These are phyloP conservation scores for Saraca asoca DNA, from an alignment of 331 rosid genomes.

Conservation along the genomic window DNA sequence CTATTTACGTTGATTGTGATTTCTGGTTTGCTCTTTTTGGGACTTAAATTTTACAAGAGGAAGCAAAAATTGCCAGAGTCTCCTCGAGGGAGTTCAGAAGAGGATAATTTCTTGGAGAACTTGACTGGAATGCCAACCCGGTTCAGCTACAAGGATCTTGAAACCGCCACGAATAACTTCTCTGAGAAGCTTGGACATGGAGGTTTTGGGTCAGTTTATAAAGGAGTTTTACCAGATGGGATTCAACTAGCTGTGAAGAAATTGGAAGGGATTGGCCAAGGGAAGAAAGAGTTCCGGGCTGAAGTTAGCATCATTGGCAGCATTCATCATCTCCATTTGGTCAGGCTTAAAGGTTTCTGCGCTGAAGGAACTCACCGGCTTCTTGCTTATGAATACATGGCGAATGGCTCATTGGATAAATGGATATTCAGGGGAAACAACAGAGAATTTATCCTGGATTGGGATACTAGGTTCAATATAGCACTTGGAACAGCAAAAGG, in stretches of 20 bases:
- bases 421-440: constrained; percentile 64
- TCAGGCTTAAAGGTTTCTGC: constrained; percentile 77
- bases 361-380: constrained; percentile 82
- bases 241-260: constrained; percentile 82
- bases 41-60: constrained; percentile 49
- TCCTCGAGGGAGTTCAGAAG: constrained; percentile 63
- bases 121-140: constrained; percentile 73
- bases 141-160: constrained; percentile 67
- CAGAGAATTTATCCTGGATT: constrained; percentile 58
- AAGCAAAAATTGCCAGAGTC: constrained; percentile 46
- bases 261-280: constrained; percentile 85
- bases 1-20: constrained; percentile 56
- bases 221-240: constrained; percentile 74
- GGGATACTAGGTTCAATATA: constrained; percentile 64
- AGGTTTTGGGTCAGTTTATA: constrained; percentile 90
- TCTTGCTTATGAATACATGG: constrained; percentile 85
- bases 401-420: constrained; percentile 64
- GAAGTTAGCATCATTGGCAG: constrained; percentile 96
- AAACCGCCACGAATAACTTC: constrained; percentile 74
- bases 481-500: constrained; percentile 77
- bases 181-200: constrained; percentile 84
- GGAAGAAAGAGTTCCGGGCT: constrained; percentile 95
- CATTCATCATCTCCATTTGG: constrained; percentile 89
- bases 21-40: constrained; percentile 48
- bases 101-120: constrained; percentile 78